A percentile compares a stretch with the other conserved stretches of the same genome.
phyloP scores from a whole-genome alignment of 2,329 filamentous ascomycete genomes.

The Sporothrix phasma region DNA sequence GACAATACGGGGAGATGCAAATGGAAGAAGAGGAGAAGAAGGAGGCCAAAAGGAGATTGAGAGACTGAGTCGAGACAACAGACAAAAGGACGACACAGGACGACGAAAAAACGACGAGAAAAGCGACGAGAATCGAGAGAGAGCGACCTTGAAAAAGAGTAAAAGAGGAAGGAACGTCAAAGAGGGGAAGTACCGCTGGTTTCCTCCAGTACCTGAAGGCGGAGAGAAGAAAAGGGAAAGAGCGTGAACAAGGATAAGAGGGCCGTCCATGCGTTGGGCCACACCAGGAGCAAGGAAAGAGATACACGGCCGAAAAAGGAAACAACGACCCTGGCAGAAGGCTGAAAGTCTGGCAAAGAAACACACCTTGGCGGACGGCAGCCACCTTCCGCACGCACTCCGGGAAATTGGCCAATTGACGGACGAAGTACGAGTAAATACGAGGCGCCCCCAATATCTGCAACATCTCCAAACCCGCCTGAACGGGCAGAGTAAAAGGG shows the following conservation, averaged over 20 bases:
- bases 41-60: neutral
- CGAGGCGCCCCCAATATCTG: too few species aligned
- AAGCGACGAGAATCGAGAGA: neutral
- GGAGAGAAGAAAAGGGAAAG: neutral
- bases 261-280: neutral
- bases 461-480: too few species aligned
- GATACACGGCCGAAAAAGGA: neutral
- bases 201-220: neutral
- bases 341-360: too few species aligned
- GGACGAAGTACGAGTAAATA: too few species aligned
- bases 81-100: neutral
- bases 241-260: slow-evolving; percentile 1
- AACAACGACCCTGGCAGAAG: neutral
- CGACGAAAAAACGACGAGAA: neutral
- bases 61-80: neutral
- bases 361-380: too few species aligned
- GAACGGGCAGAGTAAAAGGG: neutral
- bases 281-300: neutral
- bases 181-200: neutral
- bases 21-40: neutral
- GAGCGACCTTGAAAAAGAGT: neutral
- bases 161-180: neutral
- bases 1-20: neutral
- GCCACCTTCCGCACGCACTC: too few species aligned
- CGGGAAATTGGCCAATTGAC: too few species aligned